Conservation (phyloP, 129 eudicot species). For the Pittosporum tobira region DNA sequence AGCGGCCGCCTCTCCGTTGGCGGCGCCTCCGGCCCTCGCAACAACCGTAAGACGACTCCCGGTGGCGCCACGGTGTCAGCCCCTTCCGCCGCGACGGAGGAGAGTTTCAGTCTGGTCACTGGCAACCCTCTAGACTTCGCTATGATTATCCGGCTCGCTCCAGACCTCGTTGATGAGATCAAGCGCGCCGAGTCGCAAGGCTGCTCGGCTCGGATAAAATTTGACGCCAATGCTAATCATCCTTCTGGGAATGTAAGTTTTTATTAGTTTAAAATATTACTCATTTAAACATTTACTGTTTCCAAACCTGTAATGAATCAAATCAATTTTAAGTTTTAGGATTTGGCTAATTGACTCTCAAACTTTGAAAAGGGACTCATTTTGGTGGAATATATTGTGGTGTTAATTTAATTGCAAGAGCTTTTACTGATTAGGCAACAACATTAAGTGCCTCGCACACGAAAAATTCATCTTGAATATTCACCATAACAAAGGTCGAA, state of each 20-base stretch:
- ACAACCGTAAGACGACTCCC: constrained; percentile 21
- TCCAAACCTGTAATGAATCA: too few relatives aligned
- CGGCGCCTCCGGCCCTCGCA: constrained; percentile 34
- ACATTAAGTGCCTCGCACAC: background rate
- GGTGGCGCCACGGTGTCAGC: constrained; percentile 19
- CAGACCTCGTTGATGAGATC: constrained; percentile 91
- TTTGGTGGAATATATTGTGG: background rate
- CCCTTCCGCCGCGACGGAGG: constrained; percentile 44
- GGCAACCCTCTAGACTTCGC: constrained; percentile 61
- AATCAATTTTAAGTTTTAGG: too few relatives aligned
- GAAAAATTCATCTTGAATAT: too few relatives aligned
- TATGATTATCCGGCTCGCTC: constrained; percentile 67
- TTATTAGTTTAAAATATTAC: background rate
- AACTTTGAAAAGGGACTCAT: too few relatives aligned
- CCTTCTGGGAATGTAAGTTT: constrained; percentile 62
- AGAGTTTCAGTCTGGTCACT: constrained; percentile 62
- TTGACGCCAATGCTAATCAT: constrained; percentile 61
- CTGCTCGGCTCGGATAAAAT: constrained; percentile 58
- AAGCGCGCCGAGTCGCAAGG: constrained; percentile 73
- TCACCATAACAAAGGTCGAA: too few relatives aligned
- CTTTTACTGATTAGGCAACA: background rate
- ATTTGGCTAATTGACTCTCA: too few relatives aligned
- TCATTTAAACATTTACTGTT: too few relatives aligned
- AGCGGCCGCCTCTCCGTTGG: constrained; percentile 49
- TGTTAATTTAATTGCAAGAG: background rate